Conservation (phyloP, 306 rosid genomes). For the Trifolium repens region DNA sequence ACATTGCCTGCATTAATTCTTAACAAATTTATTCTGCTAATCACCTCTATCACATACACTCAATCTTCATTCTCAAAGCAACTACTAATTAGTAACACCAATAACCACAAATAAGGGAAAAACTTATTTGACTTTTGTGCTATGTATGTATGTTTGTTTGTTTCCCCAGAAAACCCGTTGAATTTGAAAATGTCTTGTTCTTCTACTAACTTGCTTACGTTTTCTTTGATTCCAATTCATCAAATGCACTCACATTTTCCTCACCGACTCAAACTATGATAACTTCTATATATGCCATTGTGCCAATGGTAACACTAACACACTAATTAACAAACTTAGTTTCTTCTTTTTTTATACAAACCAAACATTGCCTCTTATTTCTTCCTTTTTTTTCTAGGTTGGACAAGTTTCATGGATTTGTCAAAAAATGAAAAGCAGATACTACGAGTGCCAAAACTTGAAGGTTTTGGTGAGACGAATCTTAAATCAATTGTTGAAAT, state of each 20-base stretch:
- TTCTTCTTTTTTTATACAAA: background rate
- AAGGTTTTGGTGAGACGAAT: conserved; percentile 66
- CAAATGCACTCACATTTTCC: background rate
- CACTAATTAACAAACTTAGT: too few relatives aligned
- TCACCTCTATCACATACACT: too few relatives aligned
- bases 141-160: background rate
- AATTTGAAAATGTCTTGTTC: background rate
- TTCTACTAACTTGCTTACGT: background rate
- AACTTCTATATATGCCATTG: background rate
- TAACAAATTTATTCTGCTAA: too few relatives aligned
- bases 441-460: conserved; percentile 58
- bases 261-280: background rate
- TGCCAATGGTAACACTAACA: background rate
- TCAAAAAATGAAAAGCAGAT: conserved; percentile 46
- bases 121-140: background rate
- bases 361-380: background rate
- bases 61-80: too few relatives aligned
- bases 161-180: background rate
- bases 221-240: background rate
- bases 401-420: conserved; percentile 39
- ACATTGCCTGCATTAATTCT: too few relatives aligned
- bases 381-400: background rate
- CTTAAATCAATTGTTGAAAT: conserved; percentile 61
- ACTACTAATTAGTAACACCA: too few relatives aligned
- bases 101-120: background rate